Conservation (phyloP, 345 rosid genomes). For the Anacardium occidentale region DNA sequence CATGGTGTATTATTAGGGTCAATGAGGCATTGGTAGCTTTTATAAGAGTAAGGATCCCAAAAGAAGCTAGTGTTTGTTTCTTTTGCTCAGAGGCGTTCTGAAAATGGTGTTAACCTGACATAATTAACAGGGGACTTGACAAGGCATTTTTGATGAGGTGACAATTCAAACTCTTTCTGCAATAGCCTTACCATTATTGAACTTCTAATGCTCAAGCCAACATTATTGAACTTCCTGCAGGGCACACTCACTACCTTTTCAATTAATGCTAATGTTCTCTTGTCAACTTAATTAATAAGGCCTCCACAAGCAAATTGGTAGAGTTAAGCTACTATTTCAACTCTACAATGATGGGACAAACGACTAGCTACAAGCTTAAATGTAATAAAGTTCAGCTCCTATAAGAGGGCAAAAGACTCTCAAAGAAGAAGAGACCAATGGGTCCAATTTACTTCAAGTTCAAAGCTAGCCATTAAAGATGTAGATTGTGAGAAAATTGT, state of each 20-base stretch:
- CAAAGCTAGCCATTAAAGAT: slow-evolving; percentile 29
- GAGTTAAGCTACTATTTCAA: slow-evolving; percentile 39
- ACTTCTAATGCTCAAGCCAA: background rate
- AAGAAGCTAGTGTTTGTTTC: slow-evolving; percentile 41
- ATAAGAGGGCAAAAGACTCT: slow-evolving; percentile 14
- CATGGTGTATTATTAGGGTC: slow-evolving; percentile 40
- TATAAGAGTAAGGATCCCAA: slow-evolving; percentile 55
- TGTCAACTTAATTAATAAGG: slow-evolving; percentile 30
- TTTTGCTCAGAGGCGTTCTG: slow-evolving; percentile 37
- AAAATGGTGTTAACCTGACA: slow-evolving; percentile 34
- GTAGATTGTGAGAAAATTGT: slow-evolving; percentile 47
- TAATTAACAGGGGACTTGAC: slow-evolving; percentile 35
- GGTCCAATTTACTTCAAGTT: background rate
- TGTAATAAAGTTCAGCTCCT: slow-evolving; percentile 36
- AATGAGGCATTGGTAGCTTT: slow-evolving; percentile 44
- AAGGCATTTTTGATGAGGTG: slow-evolving; percentile 50
- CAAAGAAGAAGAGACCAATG: slow-evolving; percentile 7
- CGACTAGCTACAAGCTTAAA: slow-evolving; percentile 33
- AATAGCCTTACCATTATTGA: too few relatives aligned
- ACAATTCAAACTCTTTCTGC: slow-evolving; percentile 54
- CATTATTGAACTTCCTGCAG: background rate
- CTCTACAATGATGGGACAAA: slow-evolving; percentile 26
- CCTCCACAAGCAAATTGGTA: slow-evolving; percentile 34
- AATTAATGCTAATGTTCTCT: background rate
- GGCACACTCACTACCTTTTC: background rate